These are phyloP conservation scores for Solanum bukasovii DNA, from an alignment of 257 asterid genomes.

Conservation along the genomic window DNA sequence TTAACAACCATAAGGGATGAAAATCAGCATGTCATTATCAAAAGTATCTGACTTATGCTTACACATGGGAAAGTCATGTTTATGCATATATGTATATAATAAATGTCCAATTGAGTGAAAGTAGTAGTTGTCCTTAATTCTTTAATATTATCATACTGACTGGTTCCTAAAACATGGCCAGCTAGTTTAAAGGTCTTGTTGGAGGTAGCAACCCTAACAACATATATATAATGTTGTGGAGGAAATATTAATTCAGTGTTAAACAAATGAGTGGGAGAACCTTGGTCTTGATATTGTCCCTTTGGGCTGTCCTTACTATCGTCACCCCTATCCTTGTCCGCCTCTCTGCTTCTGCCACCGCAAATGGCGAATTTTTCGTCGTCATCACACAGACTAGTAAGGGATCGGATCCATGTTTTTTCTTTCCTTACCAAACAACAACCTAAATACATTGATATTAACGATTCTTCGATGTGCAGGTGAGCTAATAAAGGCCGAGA, in stretches of 20 bases:
- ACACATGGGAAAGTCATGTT: neutral
- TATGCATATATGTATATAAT: neutral
- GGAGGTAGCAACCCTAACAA: neutral
- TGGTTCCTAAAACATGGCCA: constrained; percentile 42
- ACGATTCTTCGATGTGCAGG: constrained; percentile 15
- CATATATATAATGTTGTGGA: neutral
- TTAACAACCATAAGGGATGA: constrained; percentile 28
- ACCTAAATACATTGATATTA: neutral
- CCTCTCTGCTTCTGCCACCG: constrained; percentile 55
- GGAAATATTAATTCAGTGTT: neutral
- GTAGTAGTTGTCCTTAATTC: constrained; percentile 7
- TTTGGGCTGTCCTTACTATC: constrained; percentile 67
- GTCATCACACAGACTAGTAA: constrained; percentile 19
- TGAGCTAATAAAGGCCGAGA: neutral
- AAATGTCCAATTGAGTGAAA: neutral
- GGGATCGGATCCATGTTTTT: neutral
- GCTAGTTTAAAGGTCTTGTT: constrained; percentile 19
- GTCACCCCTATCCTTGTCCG: constrained; percentile 66
- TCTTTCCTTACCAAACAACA: neutral
- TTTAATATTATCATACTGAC: constrained; percentile 3
- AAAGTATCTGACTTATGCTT: constrained; percentile 16
- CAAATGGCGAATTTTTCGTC: constrained; percentile 12
- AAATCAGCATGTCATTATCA: constrained; percentile 9
- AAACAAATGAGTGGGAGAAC: constrained; percentile 60
- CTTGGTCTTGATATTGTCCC: constrained; percentile 41